phyloP scores from a whole-genome alignment of 108 stramenopile species.

The Cyclostephanos tholiformis region DNA sequence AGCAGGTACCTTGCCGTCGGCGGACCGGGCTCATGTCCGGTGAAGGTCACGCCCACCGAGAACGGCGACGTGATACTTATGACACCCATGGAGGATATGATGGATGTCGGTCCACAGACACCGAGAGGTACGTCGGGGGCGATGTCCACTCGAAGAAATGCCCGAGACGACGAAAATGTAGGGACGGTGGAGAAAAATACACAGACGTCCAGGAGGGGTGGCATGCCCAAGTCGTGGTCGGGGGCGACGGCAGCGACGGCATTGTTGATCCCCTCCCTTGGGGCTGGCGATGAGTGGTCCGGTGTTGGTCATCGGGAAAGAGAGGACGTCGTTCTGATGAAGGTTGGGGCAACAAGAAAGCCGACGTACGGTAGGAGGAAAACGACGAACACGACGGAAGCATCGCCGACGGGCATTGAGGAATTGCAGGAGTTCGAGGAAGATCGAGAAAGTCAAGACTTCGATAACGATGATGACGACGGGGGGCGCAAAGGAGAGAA shows the following conservation, averaged over 20 bases:
- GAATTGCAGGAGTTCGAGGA: constrained; percentile 1
- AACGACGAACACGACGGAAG: neutral
- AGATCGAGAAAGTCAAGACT: neutral
- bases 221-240: neutral
- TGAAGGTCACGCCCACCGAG: constrained; percentile 22
- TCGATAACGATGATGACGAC: neutral
- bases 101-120: constrained; percentile 4
- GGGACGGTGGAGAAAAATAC: neutral
- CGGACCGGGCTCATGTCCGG: neutral
- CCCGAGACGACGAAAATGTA: neutral
- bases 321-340: neutral
- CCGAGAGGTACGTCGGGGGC: too few relatives aligned
- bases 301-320: neutral
- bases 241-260: neutral
- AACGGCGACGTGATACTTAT: constrained; percentile 31
- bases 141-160: neutral
- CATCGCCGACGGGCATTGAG: constrained; percentile 21
- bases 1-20: neutral
- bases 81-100: constrained; percentile 11
- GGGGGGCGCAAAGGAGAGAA: neutral
- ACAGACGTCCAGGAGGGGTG: neutral
- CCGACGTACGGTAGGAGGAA: neutral
- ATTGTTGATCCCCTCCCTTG: constrained; percentile 13
- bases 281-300: neutral
- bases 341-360: neutral